Conservation (phyloP, 2,329 filamentous ascomycete genomes). For the Hirsutella thompsonii region DNA sequence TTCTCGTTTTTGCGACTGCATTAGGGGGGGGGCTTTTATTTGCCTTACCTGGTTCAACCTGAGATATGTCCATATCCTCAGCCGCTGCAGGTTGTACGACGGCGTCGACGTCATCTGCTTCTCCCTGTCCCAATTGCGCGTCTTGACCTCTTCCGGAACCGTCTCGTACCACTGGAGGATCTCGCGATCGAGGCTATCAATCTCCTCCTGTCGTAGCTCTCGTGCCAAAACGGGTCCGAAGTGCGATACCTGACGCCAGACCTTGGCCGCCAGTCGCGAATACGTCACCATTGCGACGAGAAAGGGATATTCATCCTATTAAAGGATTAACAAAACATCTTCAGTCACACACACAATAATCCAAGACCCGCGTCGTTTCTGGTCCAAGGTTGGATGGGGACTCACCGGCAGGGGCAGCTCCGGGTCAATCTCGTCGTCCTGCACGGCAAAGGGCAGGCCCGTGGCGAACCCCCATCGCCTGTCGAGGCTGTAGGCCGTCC, state of each 20-base stretch:
- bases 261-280: conserved; percentile 69
- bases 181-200: conserved; percentile 70
- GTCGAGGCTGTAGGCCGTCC: conserved; percentile 77
- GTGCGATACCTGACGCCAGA: conserved; percentile 70
- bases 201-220: conserved; percentile 58
- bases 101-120: conserved; percentile 39
- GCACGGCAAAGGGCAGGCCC: conserved; percentile 72
- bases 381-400: conserved; percentile 3
- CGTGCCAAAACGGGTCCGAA: conserved; percentile 47
- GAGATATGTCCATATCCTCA: conserved; percentile 75
- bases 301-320: conserved; percentile 51
- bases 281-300: conserved; percentile 77
- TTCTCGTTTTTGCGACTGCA: too few species aligned
- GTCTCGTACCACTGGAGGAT: conserved; percentile 77
- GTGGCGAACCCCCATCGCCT: conserved; percentile 83
- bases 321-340: too few species aligned
- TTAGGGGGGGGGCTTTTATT: too few species aligned
- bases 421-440: conserved; percentile 76
- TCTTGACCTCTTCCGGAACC: conserved; percentile 49
- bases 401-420: conserved; percentile 66
- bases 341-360: too few species aligned
- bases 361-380: too few species aligned
- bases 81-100: conserved; percentile 55
- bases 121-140: conserved; percentile 44
- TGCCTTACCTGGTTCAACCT: conserved; percentile 59